Conservation (phyloP, 2,329 filamentous ascomycete species). For the Aspergillus nomiae region DNA sequence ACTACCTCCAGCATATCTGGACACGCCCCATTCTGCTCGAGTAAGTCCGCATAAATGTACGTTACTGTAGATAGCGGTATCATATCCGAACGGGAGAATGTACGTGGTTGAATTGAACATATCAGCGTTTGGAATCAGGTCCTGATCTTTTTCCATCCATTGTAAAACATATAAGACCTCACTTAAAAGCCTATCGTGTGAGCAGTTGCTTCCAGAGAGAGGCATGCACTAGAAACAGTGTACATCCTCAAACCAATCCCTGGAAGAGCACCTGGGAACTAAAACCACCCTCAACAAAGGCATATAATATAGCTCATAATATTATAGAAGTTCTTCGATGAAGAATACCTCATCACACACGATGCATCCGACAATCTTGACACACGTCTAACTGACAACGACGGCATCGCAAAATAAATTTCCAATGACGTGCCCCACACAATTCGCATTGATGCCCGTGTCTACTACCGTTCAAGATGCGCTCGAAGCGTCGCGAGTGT, state of each 20-base stretch:
- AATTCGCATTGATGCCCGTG: not conserved
- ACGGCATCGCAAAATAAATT: not conserved
- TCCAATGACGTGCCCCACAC: not conserved
- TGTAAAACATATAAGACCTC: too few species aligned
- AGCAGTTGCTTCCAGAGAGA: too few species aligned
- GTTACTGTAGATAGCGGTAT: not conserved
- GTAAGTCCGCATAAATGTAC: not conserved
- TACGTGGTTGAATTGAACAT: not conserved
- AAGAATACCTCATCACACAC: not conserved
- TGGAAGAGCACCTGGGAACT: too few species aligned
- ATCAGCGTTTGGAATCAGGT: not conserved
- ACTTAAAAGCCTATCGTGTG: too few species aligned
- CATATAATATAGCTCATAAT: too few species aligned
- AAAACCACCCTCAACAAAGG: too few species aligned
- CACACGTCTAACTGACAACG: not conserved
- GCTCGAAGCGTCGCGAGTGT: not conserved
- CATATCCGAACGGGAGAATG: not conserved
- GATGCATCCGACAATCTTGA: not conserved
- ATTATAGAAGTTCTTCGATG: too few species aligned
- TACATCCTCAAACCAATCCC: too few species aligned
- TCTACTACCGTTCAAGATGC: not conserved
- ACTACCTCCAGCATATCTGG: conserved; percentile 38
- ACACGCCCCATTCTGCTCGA: conserved; percentile 8
- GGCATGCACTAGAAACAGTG: too few species aligned
- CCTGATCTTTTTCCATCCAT: not conserved